Evolutionary conservation across 257 asterid species (phyloP), one percentile per base, ranked within the genome.

Genomic region (Penstemon davidsonii): DNA sequence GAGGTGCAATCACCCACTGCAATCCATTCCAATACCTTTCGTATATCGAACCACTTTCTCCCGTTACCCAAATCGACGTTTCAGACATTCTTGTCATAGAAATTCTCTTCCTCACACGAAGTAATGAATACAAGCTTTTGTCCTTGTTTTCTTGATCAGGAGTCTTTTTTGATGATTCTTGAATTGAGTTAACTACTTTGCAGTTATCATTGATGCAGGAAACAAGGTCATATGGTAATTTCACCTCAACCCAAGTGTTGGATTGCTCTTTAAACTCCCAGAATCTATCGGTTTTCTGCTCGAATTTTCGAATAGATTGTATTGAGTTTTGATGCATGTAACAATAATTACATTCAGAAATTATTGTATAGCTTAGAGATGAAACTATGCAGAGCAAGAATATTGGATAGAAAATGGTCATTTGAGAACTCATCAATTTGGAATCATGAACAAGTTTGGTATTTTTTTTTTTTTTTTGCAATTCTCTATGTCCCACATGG

Each of bases 1-100:
- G 97, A 3, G 97, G 97, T 2, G 93, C 98, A 63, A 86, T 66
- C 77, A 89, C 96, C 98, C 98, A 92, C 79, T 79, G 98, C 76
- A 84, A 5, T 19, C 96, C 97, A 66, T 92, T 92, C 98, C 98
- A 92, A 52, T 79, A 89, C 57, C 98, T 82, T 79, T 92, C 97
- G 42, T 89, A 92, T 6, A 92, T 82, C 61, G 93, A 83, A n/a
- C 98, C 98, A 62, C 98, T 89, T 42, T 68, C 71, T 0, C 96
- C 97, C 9, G 92, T 88, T 0, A 92, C 81, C 98, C 98, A 92
- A 15, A 92, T 65, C 4, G 98, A 92, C 5, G 83, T 54, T 52
- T 92, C 98, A 3, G 96, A 89, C 89, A 92, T 83, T 54, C 72
- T 87, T 6, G 83, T 85, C 56, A 92, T 65, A 52, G 96, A 92